phyloP scores from a whole-genome alignment of 1,139 yeast species.

The Kodamaea plutei region DNA sequence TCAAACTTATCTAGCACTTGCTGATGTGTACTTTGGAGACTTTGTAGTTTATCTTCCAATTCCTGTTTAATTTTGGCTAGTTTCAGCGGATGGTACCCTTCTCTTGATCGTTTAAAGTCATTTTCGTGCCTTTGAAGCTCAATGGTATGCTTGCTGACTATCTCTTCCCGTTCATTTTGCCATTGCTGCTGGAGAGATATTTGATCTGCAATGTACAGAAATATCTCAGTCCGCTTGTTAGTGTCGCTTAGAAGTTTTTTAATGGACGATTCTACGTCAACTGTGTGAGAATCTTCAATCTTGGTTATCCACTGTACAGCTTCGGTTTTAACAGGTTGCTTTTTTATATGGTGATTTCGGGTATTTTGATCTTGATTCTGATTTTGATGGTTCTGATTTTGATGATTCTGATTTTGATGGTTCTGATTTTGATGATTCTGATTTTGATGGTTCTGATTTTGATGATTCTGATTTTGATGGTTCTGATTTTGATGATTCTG shows the following conservation, averaged over 20 bases:
- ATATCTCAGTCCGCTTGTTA: constrained; percentile 6
- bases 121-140: constrained; percentile 5
- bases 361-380: too few species aligned
- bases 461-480: too few species aligned
- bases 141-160: constrained; percentile 12
- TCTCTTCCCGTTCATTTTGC: constrained; percentile 12
- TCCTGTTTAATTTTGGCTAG: constrained; percentile 8
- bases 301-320: too few species aligned
- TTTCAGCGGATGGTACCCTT: constrained; percentile 17
- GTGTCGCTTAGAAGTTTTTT: constrained; percentile 4
- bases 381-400: too few species aligned
- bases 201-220: constrained; percentile 15
- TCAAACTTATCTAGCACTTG: constrained; percentile 17
- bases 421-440: too few species aligned
- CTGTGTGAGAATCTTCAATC: too few species aligned
- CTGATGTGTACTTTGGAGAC: constrained; percentile 7
- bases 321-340: too few species aligned
- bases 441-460: too few species aligned
- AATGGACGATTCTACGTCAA: too few species aligned
- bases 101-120: constrained; percentile 8
- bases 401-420: too few species aligned
- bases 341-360: too few species aligned
- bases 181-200: constrained; percentile 15
- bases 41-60: constrained; percentile 7
- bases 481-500: too few species aligned